Percentiles rank a stretch among this genome's conserved stretches.
These are phyloP conservation scores for Xylariaceae sp. DNA, from an alignment of 2,329 filamentous ascomycete genomes.

Conservation along the genomic window DNA sequence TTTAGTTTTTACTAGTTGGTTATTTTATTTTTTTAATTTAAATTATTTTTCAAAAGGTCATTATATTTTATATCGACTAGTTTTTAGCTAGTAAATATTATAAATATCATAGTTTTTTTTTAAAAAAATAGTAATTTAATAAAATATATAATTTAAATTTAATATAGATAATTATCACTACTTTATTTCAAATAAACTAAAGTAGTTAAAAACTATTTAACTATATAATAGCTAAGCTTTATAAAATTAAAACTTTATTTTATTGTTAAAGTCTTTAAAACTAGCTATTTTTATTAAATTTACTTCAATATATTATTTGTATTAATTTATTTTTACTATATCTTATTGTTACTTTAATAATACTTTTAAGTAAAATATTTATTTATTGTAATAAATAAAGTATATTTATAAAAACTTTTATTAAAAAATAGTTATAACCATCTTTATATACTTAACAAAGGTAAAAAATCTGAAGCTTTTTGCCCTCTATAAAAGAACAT, in stretches of 20 bases:
- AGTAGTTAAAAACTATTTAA: conserved; percentile 5
- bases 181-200: not conserved
- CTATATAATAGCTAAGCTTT: conserved; percentile 1
- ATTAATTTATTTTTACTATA: not conserved
- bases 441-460: conserved; percentile 2
- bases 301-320: not conserved
- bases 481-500: not conserved
- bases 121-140: conserved; percentile 1
- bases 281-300: conserved; percentile 2
- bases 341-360: not conserved
- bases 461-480: not conserved
- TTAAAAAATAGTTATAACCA: conserved; percentile 6
- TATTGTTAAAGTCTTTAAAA: conserved; percentile 3
- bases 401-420: conserved; percentile 4
- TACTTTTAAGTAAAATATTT: conserved; percentile 6
- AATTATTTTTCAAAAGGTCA: no score
- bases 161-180: not conserved
- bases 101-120: not conserved
- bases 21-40: no score
- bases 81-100: no score
- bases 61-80: no score
- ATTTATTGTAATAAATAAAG: conserved; percentile 5
- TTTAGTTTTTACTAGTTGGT: no score
- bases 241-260: not conserved
- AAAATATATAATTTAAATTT: not conserved